These are phyloP conservation scores for Rhodotorula sp. DNA, from an alignment of 1,284 basidiomycete species.

Conservation along the genomic window DNA sequence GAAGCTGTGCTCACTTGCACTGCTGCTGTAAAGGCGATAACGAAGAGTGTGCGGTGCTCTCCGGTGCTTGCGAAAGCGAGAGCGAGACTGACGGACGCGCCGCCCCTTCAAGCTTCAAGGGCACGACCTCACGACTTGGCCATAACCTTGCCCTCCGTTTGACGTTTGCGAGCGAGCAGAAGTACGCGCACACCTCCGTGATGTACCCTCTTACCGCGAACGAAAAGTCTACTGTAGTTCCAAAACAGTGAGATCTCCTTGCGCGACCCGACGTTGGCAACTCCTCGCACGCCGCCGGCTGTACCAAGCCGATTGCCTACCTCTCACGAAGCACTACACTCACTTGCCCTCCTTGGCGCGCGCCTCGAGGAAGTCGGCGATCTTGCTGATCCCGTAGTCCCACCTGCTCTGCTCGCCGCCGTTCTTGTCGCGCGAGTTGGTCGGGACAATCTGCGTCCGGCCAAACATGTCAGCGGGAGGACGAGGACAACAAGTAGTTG, in stretches of 20 bases:
- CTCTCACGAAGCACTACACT: too few species aligned
- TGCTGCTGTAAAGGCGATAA: background rate
- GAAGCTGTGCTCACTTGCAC: background rate
- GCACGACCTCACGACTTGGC: background rate
- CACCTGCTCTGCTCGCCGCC: slow-evolving; percentile 6
- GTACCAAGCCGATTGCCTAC: background rate
- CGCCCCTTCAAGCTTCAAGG: too few species aligned
- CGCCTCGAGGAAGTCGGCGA: background rate
- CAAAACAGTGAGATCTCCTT: too few species aligned
- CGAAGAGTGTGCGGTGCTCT: slow-evolving; percentile 25
- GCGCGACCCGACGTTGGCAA: too few species aligned
- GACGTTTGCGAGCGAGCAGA: too few species aligned
- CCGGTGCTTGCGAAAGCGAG: background rate
- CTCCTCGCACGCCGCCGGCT: too few species aligned
- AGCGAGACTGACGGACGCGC: background rate
- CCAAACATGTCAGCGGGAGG: rapidly evolving
- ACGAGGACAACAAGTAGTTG: background rate
- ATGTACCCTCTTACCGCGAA: too few species aligned
- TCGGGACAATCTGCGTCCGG: slow-evolving; percentile 2
- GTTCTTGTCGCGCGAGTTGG: background rate
- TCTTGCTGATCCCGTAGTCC: background rate
- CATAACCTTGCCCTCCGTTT: too few species aligned
- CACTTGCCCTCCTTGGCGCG: background rate
- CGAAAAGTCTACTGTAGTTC: too few species aligned
- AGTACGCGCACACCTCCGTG: too few species aligned